These are phyloP conservation scores for Aristolochia fimbriata DNA, from an alignment of 164 flowering plant genomes.

Conservation along the genomic window DNA sequence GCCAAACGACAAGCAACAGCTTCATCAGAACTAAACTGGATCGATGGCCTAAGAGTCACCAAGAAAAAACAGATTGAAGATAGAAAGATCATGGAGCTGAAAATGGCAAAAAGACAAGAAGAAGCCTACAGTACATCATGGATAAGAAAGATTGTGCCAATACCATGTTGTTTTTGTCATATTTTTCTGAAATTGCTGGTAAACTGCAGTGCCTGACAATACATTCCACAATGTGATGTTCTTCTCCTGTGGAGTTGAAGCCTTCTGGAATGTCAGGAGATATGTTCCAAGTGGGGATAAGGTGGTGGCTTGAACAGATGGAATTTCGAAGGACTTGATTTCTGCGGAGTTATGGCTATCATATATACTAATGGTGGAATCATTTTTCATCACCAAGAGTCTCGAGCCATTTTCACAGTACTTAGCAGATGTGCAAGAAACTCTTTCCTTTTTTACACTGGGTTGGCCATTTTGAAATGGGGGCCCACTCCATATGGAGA, in stretches of 20 bases:
- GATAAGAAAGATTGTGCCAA: constrained; percentile 3
- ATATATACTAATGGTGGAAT: constrained; percentile 41
- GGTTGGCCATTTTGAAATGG: constrained; percentile 72
- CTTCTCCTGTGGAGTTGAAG: constrained; percentile 64
- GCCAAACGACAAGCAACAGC: constrained; percentile 82
- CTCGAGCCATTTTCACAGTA: constrained; percentile 76
- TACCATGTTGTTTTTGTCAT: constrained; percentile 82
- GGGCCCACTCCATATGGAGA: constrained; percentile 74
- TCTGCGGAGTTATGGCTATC: constrained; percentile 39
- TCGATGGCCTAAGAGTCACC: constrained; percentile 53
- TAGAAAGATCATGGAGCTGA: not conserved
- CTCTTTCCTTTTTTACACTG: constrained; percentile 39
- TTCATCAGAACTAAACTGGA: constrained; percentile 79
- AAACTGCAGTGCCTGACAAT: constrained; percentile 50
- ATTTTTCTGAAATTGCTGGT: constrained; percentile 68
- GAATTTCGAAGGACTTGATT: constrained; percentile 50
- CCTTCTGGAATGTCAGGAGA: constrained; percentile 82
- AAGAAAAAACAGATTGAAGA: not conserved
- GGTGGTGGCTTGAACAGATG: constrained; percentile 52
- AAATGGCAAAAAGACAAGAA: not conserved
- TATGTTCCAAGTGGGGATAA: constrained; percentile 81
- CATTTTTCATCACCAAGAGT: constrained; percentile 63
- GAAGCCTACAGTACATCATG: no score
- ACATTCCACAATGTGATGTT: constrained; percentile 65
- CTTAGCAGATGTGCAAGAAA: constrained; percentile 46